These are phyloP conservation scores for Penstemon eatonii DNA, from an alignment of 257 asterid genomes.

Conservation along the genomic window DNA sequence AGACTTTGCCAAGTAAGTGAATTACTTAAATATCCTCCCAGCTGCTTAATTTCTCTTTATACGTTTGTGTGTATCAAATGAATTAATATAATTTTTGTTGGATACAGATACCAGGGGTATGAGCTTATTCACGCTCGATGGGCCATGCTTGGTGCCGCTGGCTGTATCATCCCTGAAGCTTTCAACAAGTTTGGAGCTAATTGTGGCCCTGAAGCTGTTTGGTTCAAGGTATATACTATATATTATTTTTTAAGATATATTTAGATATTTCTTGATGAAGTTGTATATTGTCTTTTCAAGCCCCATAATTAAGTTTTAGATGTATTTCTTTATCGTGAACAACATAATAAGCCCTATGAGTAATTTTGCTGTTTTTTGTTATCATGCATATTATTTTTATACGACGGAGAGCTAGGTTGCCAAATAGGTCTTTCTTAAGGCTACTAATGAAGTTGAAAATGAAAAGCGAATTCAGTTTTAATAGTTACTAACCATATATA, in stretches of 20 bases:
- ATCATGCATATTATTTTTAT: no score
- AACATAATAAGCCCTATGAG: no score
- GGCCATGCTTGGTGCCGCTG: conserved; percentile 99
- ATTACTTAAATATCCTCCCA: neutral
- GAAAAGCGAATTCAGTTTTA: no score
- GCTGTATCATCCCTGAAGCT: conserved; percentile 89
- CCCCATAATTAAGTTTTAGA: no score
- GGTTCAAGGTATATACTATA: conserved; percentile 71
- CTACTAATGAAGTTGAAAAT: no score
- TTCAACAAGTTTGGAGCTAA: conserved; percentile 92
- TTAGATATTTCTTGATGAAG: no score
- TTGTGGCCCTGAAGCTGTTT: conserved; percentile 98
- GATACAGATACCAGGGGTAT: conserved; percentile 75
- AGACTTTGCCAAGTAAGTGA: conserved; percentile 75
- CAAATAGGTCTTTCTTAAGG: no score
- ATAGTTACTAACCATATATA: neutral
- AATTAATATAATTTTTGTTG: neutral
- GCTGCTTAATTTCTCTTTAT: neutral
- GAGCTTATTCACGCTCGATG: conserved; percentile 94
- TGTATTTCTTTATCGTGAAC: no score
- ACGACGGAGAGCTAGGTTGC: no score
- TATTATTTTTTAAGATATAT: no score
- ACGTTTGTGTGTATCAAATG: neutral
- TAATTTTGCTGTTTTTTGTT: no score
- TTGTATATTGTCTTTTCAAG: no score